Evolutionary conservation across 805 yeast species (phyloP).

Genomic region (Ogataea parapolymorpha): DNA sequence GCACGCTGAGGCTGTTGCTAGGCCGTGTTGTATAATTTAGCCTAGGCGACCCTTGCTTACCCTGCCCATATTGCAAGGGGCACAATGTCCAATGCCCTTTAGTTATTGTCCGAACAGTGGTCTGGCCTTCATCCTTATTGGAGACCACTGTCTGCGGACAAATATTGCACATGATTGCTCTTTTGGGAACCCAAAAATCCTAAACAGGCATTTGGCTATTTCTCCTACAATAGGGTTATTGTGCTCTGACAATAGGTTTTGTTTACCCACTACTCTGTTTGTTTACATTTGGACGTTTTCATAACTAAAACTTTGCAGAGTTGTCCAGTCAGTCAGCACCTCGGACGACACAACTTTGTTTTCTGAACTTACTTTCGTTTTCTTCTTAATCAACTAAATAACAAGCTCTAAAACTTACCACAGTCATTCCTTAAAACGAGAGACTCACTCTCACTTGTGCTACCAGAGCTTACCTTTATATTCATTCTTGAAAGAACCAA

Average conservation of each 20-base stretch:
- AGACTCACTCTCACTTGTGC: constrained; percentile 7
- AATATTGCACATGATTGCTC: neutral
- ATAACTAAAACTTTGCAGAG: constrained; percentile 7
- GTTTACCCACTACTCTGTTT: constrained; percentile 6
- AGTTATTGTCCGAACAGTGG: neutral
- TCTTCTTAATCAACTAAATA: constrained; percentile 7
- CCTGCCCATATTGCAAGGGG: neutral
- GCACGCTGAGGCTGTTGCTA: too few species aligned
- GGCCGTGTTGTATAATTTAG: too few species aligned
- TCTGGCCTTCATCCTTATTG: constrained; percentile 3
- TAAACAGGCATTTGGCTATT: neutral
- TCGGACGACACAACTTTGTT: neutral
- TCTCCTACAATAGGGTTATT: neutral
- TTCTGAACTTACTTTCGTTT: neutral
- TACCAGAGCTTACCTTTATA: constrained; percentile 1
- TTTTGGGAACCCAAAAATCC: neutral
- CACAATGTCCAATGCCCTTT: neutral
- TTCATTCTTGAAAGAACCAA: neutral
- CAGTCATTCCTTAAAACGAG: constrained; percentile 30
- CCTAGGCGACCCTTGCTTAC: neutral
- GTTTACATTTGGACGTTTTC: constrained; percentile 12
- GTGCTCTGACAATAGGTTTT: neutral
- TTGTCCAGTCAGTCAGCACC: constrained; percentile 1
- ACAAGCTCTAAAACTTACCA: constrained; percentile 25
- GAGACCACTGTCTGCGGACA: neutral